These are phyloP conservation scores for Pythium folliculosum DNA, from an alignment of 352 stramenopile genomes.

Conservation along the genomic window DNA sequence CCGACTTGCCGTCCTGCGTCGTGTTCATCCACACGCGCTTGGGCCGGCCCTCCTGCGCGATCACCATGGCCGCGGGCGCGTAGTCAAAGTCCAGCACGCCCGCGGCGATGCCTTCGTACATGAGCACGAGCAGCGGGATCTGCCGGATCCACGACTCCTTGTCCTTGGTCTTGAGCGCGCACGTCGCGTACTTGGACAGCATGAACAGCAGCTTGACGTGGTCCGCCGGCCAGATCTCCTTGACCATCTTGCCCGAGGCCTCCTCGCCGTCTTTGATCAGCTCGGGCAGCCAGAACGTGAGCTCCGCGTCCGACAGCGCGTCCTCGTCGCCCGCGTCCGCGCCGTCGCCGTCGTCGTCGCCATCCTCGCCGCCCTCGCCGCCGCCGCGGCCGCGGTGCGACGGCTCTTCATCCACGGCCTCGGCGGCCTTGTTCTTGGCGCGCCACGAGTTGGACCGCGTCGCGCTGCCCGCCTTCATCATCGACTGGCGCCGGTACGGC, in stretches of 20 bases:
- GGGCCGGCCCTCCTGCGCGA: slow-evolving; percentile 49
- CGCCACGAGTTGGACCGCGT: slow-evolving; percentile 21
- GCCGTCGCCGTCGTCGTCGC: neutral
- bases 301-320: slow-evolving; percentile 25
- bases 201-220: slow-evolving; percentile 72
- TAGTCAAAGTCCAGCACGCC: slow-evolving; percentile 68
- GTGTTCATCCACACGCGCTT: slow-evolving; percentile 72
- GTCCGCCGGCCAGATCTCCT: slow-evolving; percentile 55
- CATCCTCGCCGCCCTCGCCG: neutral
- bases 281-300: slow-evolving; percentile 57
- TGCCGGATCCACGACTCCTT: slow-evolving; percentile 95
- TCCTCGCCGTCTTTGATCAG: slow-evolving; percentile 49
- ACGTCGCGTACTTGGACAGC: slow-evolving; percentile 85
- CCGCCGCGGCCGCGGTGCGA: neutral
- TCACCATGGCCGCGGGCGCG: slow-evolving; percentile 53
- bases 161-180: slow-evolving; percentile 73
- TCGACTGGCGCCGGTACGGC: slow-evolving; percentile 26
- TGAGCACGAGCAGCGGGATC: slow-evolving; percentile 91
- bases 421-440: slow-evolving; percentile 16
- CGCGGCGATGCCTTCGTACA: slow-evolving; percentile 67
- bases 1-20: slow-evolving; percentile 65
- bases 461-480: slow-evolving; percentile 15
- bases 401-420: slow-evolving; percentile 12
- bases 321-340: neutral
- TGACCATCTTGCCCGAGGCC: slow-evolving; percentile 38